These are phyloP conservation scores for Stephania cephalantha DNA, from an alignment of 164 flowering plant species.

Conservation along the genomic window DNA sequence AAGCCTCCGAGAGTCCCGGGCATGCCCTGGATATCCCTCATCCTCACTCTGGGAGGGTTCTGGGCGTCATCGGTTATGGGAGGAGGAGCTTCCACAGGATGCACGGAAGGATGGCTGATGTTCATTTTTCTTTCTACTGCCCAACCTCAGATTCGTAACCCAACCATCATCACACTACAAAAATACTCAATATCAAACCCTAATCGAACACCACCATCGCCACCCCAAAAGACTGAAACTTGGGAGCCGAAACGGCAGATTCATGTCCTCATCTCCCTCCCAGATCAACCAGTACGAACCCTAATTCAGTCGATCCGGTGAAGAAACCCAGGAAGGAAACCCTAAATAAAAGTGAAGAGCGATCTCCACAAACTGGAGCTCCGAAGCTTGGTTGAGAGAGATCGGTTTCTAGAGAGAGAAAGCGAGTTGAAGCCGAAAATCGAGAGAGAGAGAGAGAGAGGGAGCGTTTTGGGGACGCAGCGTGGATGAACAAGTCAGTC, in stretches of 20 bases:
- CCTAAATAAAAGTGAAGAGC: not conserved
- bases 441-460: too few relatives aligned
- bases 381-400: not conserved
- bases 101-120: slow-evolving; percentile 74
- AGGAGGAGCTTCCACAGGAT: slow-evolving; percentile 76
- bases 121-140: slow-evolving; percentile 33
- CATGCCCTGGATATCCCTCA: slow-evolving; percentile 88
- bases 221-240: not conserved
- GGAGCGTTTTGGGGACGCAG: too few relatives aligned
- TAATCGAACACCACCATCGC: too few relatives aligned
- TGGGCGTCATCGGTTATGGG: slow-evolving; percentile 26
- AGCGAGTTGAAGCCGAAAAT: too few relatives aligned
- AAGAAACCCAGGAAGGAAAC: not conserved
- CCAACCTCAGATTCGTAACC: not conserved
- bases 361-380: not conserved
- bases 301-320: not conserved
- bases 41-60: slow-evolving; percentile 45
- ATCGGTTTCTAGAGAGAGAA: too few relatives aligned
- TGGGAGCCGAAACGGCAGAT: not conserved
- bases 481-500: too few relatives aligned
- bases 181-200: too few relatives aligned
- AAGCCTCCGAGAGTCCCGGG: slow-evolving; percentile 77
- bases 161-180: not conserved
- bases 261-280: not conserved
- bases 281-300: not conserved